Evolutionary conservation across 208 protist species (phyloP), one percentile per base, ranked within the genome.

Genomic region (Leishmania lainsoni): DNA sequence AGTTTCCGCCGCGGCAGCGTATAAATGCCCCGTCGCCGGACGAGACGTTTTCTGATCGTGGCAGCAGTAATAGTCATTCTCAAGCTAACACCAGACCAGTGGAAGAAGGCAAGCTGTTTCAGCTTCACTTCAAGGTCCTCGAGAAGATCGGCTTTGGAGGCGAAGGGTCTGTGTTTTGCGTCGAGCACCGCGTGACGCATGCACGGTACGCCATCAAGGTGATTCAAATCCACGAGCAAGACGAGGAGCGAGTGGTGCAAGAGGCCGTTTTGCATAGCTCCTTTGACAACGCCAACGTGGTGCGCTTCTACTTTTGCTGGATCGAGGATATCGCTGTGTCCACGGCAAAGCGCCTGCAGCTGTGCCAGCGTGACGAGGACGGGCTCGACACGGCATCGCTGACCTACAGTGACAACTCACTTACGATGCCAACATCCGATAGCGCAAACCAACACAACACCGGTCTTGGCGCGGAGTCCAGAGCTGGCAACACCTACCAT

Each of bases 241-340:
- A 95, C 48, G 89, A 97, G 69, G 66, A 89, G 72, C 85, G 86
- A 16, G 89, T 89, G 58, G 87, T 95, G 56, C 87, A 91, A 39
- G 94, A 97, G 70, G 94, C 94, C 29, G 86, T 94, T 16, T 79
- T 97, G 42, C 92, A 97, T 83, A 95, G 94, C 85, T 88, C 87
- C 74, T 93, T 97, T 81, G 92, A 97, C 81, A 80, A 89, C 79
- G 87, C 87, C 9, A 91, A 96, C 82, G 91, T 97, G 16, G 94
- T 97, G 72, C 92, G 94, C 58, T 97, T 94, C 79, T 96, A 91
- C 84, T 94, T 94, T 74, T 95, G 92, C 83, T 97, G 94, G 94
- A 90, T 94, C 65, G 91, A 97, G 75, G 81, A 89, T 56, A 76
- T 97, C 29, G 77, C 92, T 3, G 80, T 82, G 29, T 76, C 84